These are phyloP conservation scores for Colletotrichum agaves DNA, from an alignment of 2,329 filamentous ascomycete species.

Conservation along the genomic window DNA sequence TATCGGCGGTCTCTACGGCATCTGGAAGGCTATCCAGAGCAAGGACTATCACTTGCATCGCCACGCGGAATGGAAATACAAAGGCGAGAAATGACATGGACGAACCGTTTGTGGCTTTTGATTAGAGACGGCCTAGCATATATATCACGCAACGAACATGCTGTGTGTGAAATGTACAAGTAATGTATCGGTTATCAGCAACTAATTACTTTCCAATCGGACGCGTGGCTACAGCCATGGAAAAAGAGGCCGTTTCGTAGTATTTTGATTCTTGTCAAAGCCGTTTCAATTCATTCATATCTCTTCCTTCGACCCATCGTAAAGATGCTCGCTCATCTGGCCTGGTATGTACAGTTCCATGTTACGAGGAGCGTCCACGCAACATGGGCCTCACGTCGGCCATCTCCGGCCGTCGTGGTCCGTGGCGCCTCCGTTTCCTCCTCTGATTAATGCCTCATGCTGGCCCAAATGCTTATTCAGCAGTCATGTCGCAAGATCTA, in stretches of 20 bases:
- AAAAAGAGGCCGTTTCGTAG: too few relatives aligned
- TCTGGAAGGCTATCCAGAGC: conserved; percentile 68
- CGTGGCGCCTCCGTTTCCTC: conserved; percentile 12
- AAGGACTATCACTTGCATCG: conserved; percentile 66
- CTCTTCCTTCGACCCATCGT: conserved; percentile 8
- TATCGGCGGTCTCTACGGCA: conserved; percentile 68
- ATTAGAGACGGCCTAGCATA: background rate
- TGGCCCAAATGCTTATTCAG: conserved; percentile 21
- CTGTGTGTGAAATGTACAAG: background rate
- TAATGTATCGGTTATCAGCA: conserved; percentile 10
- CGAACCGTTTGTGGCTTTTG: background rate
- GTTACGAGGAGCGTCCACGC: conserved; percentile 6
- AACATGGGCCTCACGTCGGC: background rate
- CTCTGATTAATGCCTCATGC: conserved; percentile 28
- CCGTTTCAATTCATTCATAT: conserved; percentile 22
- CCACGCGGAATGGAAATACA: conserved; percentile 64
- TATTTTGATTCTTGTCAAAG: background rate
- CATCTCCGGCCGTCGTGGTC: background rate
- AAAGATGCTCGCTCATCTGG: conserved; percentile 15
- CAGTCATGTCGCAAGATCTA: conserved; percentile 33
- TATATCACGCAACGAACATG: background rate
- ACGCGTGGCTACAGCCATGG: background rate
- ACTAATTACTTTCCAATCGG: background rate
- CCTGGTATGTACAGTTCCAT: conserved; percentile 24
- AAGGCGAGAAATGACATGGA: conserved; percentile 41